Conservation (phyloP, 192 early-diverging fungal genomes). For the Backusella luteola region DNA sequence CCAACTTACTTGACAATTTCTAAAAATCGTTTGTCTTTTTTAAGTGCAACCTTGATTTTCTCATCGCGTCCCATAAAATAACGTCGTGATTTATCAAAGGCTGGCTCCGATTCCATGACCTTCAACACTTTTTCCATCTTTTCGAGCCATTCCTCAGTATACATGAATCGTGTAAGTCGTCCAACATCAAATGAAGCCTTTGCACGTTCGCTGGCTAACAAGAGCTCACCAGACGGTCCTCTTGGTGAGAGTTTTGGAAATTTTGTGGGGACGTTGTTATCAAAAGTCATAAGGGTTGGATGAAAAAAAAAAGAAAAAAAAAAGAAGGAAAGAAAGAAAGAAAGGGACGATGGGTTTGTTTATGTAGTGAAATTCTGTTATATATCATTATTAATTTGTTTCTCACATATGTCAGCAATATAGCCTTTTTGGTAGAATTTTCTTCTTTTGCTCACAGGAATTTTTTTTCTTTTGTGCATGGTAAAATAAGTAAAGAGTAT, state of each 20-base stretch:
- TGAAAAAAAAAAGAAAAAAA: not conserved
- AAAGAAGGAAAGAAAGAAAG: not conserved
- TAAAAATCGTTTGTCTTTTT: conserved; percentile 60
- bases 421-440: not conserved
- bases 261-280: conserved; percentile 31
- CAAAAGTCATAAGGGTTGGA: not conserved
- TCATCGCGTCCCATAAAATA: conserved; percentile 74
- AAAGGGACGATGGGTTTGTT: not conserved
- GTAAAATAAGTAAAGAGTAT: not conserved
- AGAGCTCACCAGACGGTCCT: conserved; percentile 47
- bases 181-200: conserved; percentile 63
- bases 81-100: conserved; percentile 65
- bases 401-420: conserved; percentile 4
- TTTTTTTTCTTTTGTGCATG: not conserved
- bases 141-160: conserved; percentile 61
- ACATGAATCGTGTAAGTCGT: conserved; percentile 65
- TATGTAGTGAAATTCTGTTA: not conserved
- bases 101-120: conserved; percentile 66
- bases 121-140: conserved; percentile 54
- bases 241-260: conserved; percentile 47
- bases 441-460: not conserved
- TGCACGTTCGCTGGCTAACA: conserved; percentile 65
- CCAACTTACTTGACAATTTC: conserved; percentile 50
- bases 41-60: conserved; percentile 57
- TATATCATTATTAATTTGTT: conserved; percentile 4